Conservation (phyloP, 1,284 basidiomycete species). For the Sphaerobolus stellatus region DNA sequence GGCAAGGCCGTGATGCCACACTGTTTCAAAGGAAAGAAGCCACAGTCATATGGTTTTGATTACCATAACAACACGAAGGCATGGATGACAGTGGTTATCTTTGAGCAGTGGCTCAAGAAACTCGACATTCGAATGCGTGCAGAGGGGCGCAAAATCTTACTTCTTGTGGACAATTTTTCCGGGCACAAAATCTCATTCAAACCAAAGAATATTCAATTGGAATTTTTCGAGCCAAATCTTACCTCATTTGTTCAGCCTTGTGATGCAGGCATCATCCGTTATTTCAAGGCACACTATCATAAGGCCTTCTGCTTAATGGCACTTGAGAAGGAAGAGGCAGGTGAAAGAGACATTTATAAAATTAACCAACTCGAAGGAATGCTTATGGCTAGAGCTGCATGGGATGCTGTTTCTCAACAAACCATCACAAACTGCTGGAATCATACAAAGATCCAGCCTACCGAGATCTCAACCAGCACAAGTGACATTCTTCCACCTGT, state of each 20-base stretch:
- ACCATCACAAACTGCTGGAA: slow-evolving; percentile 38
- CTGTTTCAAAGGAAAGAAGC: not conserved
- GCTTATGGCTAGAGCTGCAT: slow-evolving; percentile 30
- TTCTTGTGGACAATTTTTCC: slow-evolving; percentile 32
- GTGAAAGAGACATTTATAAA: slow-evolving; percentile 34
- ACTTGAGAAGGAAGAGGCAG: slow-evolving; percentile 32
- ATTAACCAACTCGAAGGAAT: slow-evolving; percentile 36
- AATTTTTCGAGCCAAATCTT: slow-evolving; percentile 15
- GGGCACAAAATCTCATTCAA: slow-evolving; percentile 24
- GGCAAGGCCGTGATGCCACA: slow-evolving; percentile 27
- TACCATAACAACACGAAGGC: slow-evolving; percentile 33
- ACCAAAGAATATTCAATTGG: slow-evolving; percentile 19
- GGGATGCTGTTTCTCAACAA: slow-evolving; percentile 24
- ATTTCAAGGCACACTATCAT: slow-evolving; percentile 34
- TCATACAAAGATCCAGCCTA: slow-evolving; percentile 27
- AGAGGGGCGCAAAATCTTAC: slow-evolving; percentile 24
- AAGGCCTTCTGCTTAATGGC: slow-evolving; percentile 24
- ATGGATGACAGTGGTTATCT: slow-evolving; percentile 34
- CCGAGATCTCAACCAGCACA: not conserved
- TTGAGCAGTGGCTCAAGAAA: slow-evolving; percentile 26
- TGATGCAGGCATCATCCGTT: slow-evolving; percentile 31
- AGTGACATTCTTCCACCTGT: too few relatives aligned
- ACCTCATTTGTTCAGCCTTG: slow-evolving; percentile 21
- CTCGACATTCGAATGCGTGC: slow-evolving; percentile 24
- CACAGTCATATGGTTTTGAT: slow-evolving; percentile 28